Percentiles rank a stretch among this genome's conserved stretches.
phyloP scores from a whole-genome alignment of 768 basidiomycete genomes.

The Macrolepiota dolichaula region DNA sequence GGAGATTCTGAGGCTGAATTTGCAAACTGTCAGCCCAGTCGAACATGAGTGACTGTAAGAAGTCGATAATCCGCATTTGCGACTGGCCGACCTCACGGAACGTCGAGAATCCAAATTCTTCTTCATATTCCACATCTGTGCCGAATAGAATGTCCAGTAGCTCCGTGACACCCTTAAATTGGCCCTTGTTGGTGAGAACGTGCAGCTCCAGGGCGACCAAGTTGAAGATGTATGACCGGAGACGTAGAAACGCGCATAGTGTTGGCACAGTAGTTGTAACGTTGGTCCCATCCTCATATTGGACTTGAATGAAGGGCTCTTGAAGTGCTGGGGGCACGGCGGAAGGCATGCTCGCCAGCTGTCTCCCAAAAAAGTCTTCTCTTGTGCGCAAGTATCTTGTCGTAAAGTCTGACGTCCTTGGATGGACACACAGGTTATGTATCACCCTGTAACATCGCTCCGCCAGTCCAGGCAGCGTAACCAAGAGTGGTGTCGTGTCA shows the following conservation, averaged over 20 bases:
- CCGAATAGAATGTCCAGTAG: conserved; percentile 83
- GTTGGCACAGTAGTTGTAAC: conserved; percentile 65
- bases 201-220: conserved; percentile 87
- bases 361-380: conserved; percentile 86
- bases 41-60: conserved; percentile 82
- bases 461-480: conserved; percentile 69
- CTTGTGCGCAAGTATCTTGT: conserved; percentile 84
- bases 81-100: conserved; percentile 81
- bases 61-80: conserved; percentile 82
- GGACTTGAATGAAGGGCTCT: conserved; percentile 54
- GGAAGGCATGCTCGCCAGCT: conserved; percentile 75
- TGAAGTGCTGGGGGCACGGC: conserved; percentile 47
- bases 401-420: conserved; percentile 74
- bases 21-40: conserved; percentile 81
- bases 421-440: conserved; percentile 85
- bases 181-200: conserved; percentile 74
- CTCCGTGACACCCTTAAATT: conserved; percentile 68
- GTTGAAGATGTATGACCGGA: conserved; percentile 84
- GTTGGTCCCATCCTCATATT: conserved; percentile 70
- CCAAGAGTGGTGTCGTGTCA: conserved; percentile 51
- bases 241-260: conserved; percentile 72
- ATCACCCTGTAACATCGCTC: conserved; percentile 84
- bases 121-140: conserved; percentile 48
- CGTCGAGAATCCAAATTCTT: conserved; percentile 48
- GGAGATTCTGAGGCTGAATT: conserved; percentile 53